Base-by-base conservation (phyloP, 371 early-diverging fungal species). In the Lichtheimia corymbifera region DNA sequence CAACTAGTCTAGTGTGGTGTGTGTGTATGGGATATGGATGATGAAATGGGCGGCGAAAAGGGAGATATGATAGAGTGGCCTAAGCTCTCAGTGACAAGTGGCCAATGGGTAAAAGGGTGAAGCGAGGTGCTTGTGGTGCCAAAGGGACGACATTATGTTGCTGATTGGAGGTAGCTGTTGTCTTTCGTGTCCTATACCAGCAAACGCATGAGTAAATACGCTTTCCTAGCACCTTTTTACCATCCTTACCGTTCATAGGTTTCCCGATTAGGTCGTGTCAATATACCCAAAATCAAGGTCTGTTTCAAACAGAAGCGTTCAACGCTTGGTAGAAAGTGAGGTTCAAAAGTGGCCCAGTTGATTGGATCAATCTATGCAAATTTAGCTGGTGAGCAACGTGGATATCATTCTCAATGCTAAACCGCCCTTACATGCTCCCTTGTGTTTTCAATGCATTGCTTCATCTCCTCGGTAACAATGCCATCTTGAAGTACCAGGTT, bases 51-150 rank as follows among this genome's bases (percentile, higher is more conserved):
- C 47, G 47, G 11, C 17, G 47, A 9, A 22, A 47, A 47, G 47
- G 45, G 22, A 47, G 47, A 7, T 12, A 47, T 47, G 35, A 35
- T 2, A 2, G 9, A 35, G 22, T 17, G 17, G 7, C 12, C 22
- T 47, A 47, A 5, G 47, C 47, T 18, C 17, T 44, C 17, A 58
- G 61, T 15, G 64, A 63, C 52, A 66, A 57, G 59, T 85, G 85
- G 2, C 85, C 83, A 50, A 85, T 76, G 9, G 85, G 85, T 22
- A 85, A 63, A 35, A 85, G 59, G 4, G 81, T 80, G 61, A 85
- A 85, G 11, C 83, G 76, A 35, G 81, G 72, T 2, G 69, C 67
- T 50, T 73, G 70, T 2, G 75, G 56, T n/a, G 80, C 83, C 58
- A 83, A 61, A 2, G 85, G 82, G 22, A 83, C 56, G 7, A 82